These are phyloP conservation scores for Fusarium foetens DNA, from an alignment of 2,329 filamentous ascomycete species.

Conservation along the genomic window DNA sequence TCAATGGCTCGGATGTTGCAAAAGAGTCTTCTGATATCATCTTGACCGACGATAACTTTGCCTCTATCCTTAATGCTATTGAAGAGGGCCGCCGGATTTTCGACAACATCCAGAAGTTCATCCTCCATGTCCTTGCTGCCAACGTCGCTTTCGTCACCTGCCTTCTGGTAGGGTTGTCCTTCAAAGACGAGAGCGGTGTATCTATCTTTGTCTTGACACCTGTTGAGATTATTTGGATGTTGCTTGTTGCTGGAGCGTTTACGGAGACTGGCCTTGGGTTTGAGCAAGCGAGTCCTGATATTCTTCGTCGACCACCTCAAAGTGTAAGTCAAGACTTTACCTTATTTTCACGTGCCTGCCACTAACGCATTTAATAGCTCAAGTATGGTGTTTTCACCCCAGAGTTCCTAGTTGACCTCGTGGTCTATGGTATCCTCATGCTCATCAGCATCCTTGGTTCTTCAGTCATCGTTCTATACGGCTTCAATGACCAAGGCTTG, in stretches of 20 bases:
- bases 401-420: slow-evolving; percentile 71
- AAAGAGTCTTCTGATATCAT: slow-evolving; percentile 74
- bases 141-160: slow-evolving; percentile 75
- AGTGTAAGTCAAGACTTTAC: slow-evolving; percentile 21
- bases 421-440: slow-evolving; percentile 73
- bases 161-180: slow-evolving; percentile 73
- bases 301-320: slow-evolving; percentile 70
- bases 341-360: not conserved
- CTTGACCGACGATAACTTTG: slow-evolving; percentile 76
- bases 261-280: slow-evolving; percentile 79
- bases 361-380: slow-evolving; percentile 38
- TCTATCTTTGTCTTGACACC: slow-evolving; percentile 77
- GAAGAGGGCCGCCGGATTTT: slow-evolving; percentile 75
- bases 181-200: slow-evolving; percentile 71
- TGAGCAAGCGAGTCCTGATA: slow-evolving; percentile 73
- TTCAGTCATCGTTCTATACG: slow-evolving; percentile 69
- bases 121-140: slow-evolving; percentile 71
- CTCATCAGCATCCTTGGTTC: slow-evolving; percentile 65
- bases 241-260: slow-evolving; percentile 76
- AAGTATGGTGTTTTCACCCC: slow-evolving; percentile 69
- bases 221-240: slow-evolving; percentile 79
- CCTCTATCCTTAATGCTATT: slow-evolving; percentile 55
- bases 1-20: slow-evolving; percentile 73
- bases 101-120: slow-evolving; percentile 78
- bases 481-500: slow-evolving; percentile 63